Evolutionary conservation across 257 asterid species (phyloP).

Genomic region (Salvia splendens): DNA sequence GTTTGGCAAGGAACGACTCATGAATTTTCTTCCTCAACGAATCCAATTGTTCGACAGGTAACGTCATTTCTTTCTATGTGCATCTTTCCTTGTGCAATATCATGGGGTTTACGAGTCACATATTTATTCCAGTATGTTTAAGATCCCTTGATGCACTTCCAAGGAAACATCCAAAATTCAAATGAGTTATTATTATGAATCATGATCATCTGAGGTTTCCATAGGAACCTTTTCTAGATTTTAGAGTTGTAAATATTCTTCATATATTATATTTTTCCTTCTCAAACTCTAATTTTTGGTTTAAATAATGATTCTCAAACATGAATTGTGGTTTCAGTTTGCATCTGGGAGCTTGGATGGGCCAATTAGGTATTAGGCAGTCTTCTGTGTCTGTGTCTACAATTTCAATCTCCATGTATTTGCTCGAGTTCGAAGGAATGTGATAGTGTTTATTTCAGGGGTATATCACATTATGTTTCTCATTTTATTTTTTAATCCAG

Average conservation of each 20-base stretch:
- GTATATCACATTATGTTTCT: neutral
- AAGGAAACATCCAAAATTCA: too few relatives aligned
- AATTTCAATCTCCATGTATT: constrained; percentile 4
- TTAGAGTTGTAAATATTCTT: too few relatives aligned
- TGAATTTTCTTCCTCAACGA: constrained; percentile 82
- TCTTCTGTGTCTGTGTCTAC: too few relatives aligned
- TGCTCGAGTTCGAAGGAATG: constrained; percentile 15
- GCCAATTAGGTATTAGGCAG: constrained; percentile 66
- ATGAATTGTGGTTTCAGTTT: constrained; percentile 53
- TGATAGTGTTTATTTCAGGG: neutral
- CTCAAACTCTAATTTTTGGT: too few relatives aligned
- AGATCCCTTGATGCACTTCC: too few relatives aligned
- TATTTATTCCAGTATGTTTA: too few relatives aligned
- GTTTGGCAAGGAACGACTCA: constrained; percentile 98
- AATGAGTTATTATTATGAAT: too few relatives aligned
- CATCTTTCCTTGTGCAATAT: too few relatives aligned
- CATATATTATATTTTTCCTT: neutral
- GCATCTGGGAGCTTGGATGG: constrained; percentile 99
- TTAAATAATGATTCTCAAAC: neutral
- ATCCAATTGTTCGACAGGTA: constrained; percentile 92
- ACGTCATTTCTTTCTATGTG: neutral
- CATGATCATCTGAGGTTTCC: too few relatives aligned
- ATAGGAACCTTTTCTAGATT: too few relatives aligned
- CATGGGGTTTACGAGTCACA: too few relatives aligned
- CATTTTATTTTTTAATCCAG: neutral